Evolutionary conservation across 805 yeast species (phyloP).

Genomic region (Candida sphagnicola): DNA sequence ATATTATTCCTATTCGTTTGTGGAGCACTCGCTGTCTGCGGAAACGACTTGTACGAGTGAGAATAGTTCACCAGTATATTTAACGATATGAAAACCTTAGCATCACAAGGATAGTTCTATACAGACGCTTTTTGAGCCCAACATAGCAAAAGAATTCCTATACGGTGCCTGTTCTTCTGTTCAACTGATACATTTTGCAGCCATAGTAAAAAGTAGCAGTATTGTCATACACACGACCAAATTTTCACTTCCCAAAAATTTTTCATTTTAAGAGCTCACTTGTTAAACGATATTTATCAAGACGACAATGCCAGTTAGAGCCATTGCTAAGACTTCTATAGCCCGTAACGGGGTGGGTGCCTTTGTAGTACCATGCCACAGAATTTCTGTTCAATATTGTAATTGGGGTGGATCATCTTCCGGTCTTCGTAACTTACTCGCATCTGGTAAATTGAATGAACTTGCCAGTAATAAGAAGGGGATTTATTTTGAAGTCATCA

Average conservation of each 20-base stretch:
- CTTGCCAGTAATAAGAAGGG: conserved; percentile 61
- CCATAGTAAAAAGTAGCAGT: not conserved
- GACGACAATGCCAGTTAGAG: conserved; percentile 50
- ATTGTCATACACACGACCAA: conserved; percentile 1
- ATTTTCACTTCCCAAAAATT: not conserved
- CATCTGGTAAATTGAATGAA: conserved; percentile 44
- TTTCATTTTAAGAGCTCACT: not conserved
- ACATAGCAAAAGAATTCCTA: not conserved
- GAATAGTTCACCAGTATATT: too few species aligned
- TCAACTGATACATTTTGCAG: not conserved
- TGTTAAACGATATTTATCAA: not conserved
- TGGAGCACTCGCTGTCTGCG: too few species aligned
- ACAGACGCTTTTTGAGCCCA: not conserved
- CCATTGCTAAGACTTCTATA: conserved; percentile 53
- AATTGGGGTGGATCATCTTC: conserved; percentile 94
- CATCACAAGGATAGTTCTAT: too few species aligned
- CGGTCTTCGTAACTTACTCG: conserved; percentile 72
- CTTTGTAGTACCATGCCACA: conserved; percentile 69
- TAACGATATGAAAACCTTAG: too few species aligned
- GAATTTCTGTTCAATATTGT: conserved; percentile 75
- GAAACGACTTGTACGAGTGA: too few species aligned
- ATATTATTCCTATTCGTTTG: too few species aligned
- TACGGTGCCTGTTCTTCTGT: not conserved
- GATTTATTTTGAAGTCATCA: conserved; percentile 66
- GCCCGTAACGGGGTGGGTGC: conserved; percentile 78